Evolutionary conservation across 148 eudicot species (phyloP).

Genomic region (Vaccinium darrowii): DNA sequence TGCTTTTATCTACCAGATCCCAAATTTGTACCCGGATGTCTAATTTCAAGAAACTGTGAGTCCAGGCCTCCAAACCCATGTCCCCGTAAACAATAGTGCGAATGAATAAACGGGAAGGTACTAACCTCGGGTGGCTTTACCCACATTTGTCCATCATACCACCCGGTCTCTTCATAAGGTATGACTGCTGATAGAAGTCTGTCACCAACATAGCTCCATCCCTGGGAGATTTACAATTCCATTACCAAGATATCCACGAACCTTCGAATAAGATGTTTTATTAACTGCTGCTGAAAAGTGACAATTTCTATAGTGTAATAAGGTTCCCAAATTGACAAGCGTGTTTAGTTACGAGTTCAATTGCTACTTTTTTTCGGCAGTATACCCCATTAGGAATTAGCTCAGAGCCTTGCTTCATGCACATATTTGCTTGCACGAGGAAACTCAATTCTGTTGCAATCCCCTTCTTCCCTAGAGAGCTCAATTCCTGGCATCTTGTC

Average conservation of each 20-base stretch:
- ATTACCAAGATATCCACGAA: not conserved
- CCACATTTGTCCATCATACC: constrained; percentile 99
- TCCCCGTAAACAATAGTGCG: not conserved
- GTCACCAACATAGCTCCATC: constrained; percentile 98
- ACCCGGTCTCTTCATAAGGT: constrained; percentile 92
- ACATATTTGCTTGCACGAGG: not conserved
- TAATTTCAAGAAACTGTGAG: not conserved
- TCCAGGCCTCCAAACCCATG: not conserved
- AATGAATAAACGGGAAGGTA: not conserved
- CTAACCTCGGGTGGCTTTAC: constrained; percentile 97
- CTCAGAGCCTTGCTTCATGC: not conserved
- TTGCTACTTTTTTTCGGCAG: not conserved
- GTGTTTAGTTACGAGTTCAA: not conserved
- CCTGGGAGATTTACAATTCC: constrained; percentile 39
- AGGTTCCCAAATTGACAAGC: not conserved
- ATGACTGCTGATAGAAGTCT: constrained; percentile 90
- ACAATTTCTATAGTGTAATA: not conserved
- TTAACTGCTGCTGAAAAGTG: not conserved
- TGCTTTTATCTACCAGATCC: constrained; percentile 1
- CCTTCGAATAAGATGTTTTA: not conserved
- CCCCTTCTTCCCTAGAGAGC: not conserved
- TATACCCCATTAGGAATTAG: not conserved
- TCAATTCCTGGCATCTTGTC: not conserved
- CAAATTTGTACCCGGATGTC: not conserved
- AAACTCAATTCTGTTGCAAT: not conserved